Evolutionary conservation across 148 eudicot genomes (phyloP), one percentile per base, ranked within the genome.

Genomic region (Oxyria digyna): DNA sequence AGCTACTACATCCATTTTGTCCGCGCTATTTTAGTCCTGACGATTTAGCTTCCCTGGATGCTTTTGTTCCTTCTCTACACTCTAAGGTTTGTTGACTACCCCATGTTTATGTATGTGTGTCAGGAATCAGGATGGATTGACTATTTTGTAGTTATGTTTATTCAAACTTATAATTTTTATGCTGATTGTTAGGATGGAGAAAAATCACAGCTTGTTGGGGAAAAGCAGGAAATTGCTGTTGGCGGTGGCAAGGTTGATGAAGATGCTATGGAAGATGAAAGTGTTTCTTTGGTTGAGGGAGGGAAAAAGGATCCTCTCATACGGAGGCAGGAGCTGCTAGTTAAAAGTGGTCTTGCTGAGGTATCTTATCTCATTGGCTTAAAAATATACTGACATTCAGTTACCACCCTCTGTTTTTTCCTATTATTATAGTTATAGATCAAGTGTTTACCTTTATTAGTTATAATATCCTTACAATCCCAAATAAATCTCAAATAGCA

Each of bases 261-360:
- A 59, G 76, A 26, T 46, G 69, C 29, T 33, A 68, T 55, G 40
- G 23, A 73, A 57, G 78, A 67, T 73, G 74, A 72, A 57, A 76
- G 66, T 68, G 27, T 69, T 14, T 62, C 73, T 48, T 75, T 80
- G 38, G 76, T 74, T 41, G 88, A 86, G 77, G 95, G 91, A 20
- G 91, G 96, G 50, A 93, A 90, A 83, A 93, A 93, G 78, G 97
- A 93, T 82, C 82, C 96, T 55, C 48, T 83, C 29, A 29, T 82
- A 67, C 77, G 97, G 62, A 87, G 99, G 80, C 84, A 82, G 73
- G 97, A 94, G 78, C 77, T 94, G 80, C 79, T 94, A 63, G 75
- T 94, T 38, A 70, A 87, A 70, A 94, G 96, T 75, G 99, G 99
- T 72, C 91, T 94, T 78, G 97, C 99, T 64, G 97, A 94, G 98